Conservation (phyloP, 202 grass and related monocot genomes). For the Zizania palustris region DNA sequence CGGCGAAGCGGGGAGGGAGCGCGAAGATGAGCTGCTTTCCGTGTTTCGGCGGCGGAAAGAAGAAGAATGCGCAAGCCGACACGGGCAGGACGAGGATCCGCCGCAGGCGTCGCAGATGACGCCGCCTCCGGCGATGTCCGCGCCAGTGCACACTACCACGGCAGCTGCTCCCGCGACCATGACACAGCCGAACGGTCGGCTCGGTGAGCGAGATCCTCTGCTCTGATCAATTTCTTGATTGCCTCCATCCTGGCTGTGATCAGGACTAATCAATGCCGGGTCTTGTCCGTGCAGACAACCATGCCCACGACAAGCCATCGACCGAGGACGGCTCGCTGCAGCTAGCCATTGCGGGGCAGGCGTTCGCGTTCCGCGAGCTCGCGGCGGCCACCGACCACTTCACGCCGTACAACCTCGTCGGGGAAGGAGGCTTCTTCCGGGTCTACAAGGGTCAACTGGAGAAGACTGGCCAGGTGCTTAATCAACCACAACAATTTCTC, state of each 20-base stretch:
- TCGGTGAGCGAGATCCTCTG: conserved; percentile 22
- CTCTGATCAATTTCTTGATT: not conserved
- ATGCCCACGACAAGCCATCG: conserved; percentile 8
- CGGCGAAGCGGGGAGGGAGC: conserved; percentile 23
- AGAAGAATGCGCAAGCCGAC: conserved; percentile 9
- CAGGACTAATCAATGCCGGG: no score
- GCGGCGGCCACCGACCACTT: conserved; percentile 88
- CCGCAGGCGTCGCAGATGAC: conserved; percentile 32
- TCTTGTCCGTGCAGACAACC: conserved; percentile 30
- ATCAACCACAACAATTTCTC: not conserved
- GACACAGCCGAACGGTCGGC: conserved; percentile 1
- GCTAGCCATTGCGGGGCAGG: conserved; percentile 58
- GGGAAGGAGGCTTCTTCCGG: conserved; percentile 90
- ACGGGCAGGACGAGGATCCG: not conserved
- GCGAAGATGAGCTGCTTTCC: conserved; percentile 88
- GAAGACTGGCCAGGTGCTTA: conserved; percentile 69
- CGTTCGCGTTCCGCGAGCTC: conserved; percentile 91
- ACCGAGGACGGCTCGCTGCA: conserved; percentile 35
- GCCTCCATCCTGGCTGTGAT: not conserved
- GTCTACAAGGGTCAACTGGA: conserved; percentile 88
- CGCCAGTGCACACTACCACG: not conserved
- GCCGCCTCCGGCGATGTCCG: conserved; percentile 22
- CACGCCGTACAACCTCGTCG: conserved; percentile 84
- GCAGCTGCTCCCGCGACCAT: not conserved
- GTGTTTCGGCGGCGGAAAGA: conserved; percentile 67